These are phyloP conservation scores for Akebia trifoliata DNA, from an alignment of 164 flowering plant species.

Conservation along the genomic window DNA sequence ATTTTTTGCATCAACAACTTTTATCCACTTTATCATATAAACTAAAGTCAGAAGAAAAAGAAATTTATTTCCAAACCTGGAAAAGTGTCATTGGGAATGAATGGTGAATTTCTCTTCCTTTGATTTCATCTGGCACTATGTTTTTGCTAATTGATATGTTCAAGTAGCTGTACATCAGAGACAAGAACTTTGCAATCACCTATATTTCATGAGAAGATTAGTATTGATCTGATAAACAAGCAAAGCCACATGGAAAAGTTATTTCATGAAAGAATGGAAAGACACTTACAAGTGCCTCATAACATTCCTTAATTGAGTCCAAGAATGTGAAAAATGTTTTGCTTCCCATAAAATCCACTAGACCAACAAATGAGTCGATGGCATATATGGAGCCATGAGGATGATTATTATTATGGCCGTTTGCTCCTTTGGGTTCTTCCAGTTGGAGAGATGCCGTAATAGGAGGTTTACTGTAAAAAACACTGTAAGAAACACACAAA, in stretches of 20 bases:
- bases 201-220: conserved; percentile 24
- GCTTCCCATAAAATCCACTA: conserved; percentile 78
- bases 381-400: conserved; percentile 92
- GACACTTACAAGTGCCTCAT: conserved; percentile 75
- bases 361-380: conserved; percentile 62
- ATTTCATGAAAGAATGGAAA: not conserved
- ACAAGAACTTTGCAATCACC: conserved; percentile 96
- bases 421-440: conserved; percentile 98
- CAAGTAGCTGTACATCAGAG: conserved; percentile 84
- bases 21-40: not conserved
- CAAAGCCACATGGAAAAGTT: not conserved
- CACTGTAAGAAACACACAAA: conserved; percentile 54
- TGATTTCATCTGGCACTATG: conserved; percentile 85
- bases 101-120: conserved; percentile 93
- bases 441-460: conserved; percentile 83
- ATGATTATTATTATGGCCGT: conserved; percentile 82
- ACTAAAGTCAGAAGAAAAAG: too few relatives aligned
- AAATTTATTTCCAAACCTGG: conserved; percentile 41
- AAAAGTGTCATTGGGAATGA: conserved; percentile 92
- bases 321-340: conserved; percentile 68
- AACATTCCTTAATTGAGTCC: conserved; percentile 83
- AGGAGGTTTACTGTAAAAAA: conserved; percentile 73
- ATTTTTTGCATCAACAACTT: too few relatives aligned
- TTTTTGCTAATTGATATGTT: conserved; percentile 77
- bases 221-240: not conserved